Conservation (phyloP, 2,329 filamentous ascomycete species). For the Cladosporium velox region DNA sequence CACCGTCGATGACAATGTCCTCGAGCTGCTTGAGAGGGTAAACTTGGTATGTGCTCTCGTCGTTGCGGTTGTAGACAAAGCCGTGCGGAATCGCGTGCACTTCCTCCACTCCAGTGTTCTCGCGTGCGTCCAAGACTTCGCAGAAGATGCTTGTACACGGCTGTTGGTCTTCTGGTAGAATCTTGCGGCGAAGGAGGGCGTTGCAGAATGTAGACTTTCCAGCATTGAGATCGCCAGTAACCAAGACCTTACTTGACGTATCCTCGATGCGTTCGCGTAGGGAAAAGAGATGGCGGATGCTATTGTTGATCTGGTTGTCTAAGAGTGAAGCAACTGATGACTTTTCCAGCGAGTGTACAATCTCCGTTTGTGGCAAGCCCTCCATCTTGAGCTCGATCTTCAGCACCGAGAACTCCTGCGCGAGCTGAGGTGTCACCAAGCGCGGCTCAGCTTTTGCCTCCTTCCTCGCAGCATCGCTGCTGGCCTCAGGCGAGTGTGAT, state of each 20-base stretch:
- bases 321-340: slow-evolving; percentile 83
- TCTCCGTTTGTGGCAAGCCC: slow-evolving; percentile 78
- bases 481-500: slow-evolving; percentile 66
- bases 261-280: slow-evolving; percentile 94
- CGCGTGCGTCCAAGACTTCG: slow-evolving; percentile 87
- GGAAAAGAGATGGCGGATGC: slow-evolving; percentile 83
- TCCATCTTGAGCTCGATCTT: slow-evolving; percentile 94
- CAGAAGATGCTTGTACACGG: slow-evolving; percentile 98
- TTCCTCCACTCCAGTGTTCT: slow-evolving; percentile 89
- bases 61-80: slow-evolving; percentile 76
- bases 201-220: slow-evolving; percentile 99
- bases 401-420: slow-evolving; percentile 91
- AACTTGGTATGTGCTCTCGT: slow-evolving; percentile 92
- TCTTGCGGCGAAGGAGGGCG: slow-evolving; percentile 86
- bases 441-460: slow-evolving; percentile 68
- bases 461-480: slow-evolving; percentile 61
- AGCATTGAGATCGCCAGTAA: slow-evolving; percentile 94
- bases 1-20: slow-evolving; percentile 84
- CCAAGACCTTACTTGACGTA: slow-evolving; percentile 92
- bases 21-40: slow-evolving; percentile 78
- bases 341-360: slow-evolving; percentile 94
- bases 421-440: slow-evolving; percentile 86
- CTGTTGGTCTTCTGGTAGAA: slow-evolving; percentile 94
- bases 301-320: slow-evolving; percentile 91
- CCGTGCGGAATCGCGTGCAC: slow-evolving; percentile 92